Evolutionary conservation across 345 rosid genomes (phyloP).

Genomic region (Diplotaxis tenuifolia): DNA sequence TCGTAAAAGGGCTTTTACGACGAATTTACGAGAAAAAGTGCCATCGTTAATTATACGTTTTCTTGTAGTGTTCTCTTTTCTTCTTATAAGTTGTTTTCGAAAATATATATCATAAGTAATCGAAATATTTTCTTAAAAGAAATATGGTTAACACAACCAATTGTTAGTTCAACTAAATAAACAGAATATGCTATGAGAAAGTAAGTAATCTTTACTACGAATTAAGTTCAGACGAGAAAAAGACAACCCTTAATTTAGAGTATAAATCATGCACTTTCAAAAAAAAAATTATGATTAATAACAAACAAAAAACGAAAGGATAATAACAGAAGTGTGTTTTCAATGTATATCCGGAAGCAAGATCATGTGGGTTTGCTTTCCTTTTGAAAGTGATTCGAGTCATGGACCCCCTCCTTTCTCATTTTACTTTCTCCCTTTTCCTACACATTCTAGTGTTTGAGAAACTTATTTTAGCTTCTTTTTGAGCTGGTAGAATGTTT

Average conservation of each 20-base stretch:
- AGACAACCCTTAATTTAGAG: not conserved
- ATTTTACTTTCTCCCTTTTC: slow-evolving; percentile 9
- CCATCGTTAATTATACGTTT: no score
- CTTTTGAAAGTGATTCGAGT: slow-evolving; percentile 34
- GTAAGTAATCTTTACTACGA: not conserved
- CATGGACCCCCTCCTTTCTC: slow-evolving; percentile 25
- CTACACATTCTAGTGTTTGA: slow-evolving; percentile 26
- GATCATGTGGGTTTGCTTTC: slow-evolving; percentile 38
- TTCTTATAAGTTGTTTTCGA: not conserved
- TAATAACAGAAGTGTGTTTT: slow-evolving; percentile 24
- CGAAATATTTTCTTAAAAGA: not conserved
- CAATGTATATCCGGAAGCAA: slow-evolving; percentile 32
- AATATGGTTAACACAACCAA: not conserved
- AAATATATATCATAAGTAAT: not conserved
- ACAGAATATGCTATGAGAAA: not conserved
- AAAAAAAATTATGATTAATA: not conserved
- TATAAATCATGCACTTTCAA: not conserved
- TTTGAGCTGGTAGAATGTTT: slow-evolving; percentile 25
- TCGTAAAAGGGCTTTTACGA: no score
- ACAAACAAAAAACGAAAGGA: slow-evolving; percentile 5
- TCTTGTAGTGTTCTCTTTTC: no score
- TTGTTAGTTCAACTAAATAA: not conserved
- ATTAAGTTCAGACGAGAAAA: not conserved
- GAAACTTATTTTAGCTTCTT: slow-evolving; percentile 32
- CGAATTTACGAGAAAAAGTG: no score